phyloP scores from a whole-genome alignment of 176 grass and related monocot genomes.

The Chrysopogon serrulatus region DNA sequence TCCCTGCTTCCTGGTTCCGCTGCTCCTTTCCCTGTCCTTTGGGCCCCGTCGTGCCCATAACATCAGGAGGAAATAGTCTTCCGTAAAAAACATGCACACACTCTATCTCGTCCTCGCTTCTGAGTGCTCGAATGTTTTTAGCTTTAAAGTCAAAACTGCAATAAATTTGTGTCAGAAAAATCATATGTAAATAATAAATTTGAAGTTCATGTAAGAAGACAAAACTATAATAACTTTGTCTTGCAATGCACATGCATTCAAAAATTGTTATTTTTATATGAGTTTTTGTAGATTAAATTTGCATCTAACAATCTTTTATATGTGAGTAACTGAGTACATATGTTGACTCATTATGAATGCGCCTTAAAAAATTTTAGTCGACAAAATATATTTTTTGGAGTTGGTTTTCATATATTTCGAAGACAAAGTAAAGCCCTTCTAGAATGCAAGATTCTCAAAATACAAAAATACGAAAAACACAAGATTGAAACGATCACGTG shows the following conservation, averaged over 20 bases:
- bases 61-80: not conserved
- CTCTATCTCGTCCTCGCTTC: too few species aligned
- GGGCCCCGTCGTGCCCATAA: not conserved
- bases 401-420: too few species aligned
- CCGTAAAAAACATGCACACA: too few species aligned
- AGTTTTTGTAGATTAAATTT: too few species aligned
- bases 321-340: not conserved
- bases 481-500: not conserved
- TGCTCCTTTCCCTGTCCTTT: not conserved
- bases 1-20: too few species aligned
- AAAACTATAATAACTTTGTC: not conserved
- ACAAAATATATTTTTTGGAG: too few species aligned
- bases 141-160: too few species aligned
- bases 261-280: not conserved
- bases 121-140: too few species aligned
- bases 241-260: not conserved
- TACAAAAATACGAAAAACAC: not conserved
- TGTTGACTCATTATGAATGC: too few species aligned
- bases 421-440: too few species aligned
- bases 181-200: not conserved
- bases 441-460: not conserved
- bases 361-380: too few species aligned
- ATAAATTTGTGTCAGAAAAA: too few species aligned
- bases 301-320: not conserved
- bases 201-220: not conserved